These are phyloP conservation scores for Coemansia sp. DNA, from an alignment of 192 early-diverging fungal species.

Conservation along the genomic window DNA sequence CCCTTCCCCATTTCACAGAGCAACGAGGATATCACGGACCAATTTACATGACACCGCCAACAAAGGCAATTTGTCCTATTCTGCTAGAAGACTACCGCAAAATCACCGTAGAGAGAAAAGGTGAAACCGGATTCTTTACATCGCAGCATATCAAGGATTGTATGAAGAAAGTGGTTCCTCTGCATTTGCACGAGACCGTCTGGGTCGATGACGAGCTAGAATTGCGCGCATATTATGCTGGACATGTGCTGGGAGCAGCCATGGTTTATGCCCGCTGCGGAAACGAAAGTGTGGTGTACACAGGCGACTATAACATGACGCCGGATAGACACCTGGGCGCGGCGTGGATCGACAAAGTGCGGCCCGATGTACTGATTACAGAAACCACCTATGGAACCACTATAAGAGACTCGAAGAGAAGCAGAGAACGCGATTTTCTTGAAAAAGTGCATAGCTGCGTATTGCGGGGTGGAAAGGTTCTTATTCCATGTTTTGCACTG, in stretches of 20 bases:
- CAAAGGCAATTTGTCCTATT: constrained; percentile 92
- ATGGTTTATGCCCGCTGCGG: constrained; percentile 86
- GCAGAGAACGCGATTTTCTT: constrained; percentile 90
- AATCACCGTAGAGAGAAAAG: constrained; percentile 85
- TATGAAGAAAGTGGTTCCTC: constrained; percentile 90
- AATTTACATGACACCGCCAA: constrained; percentile 97
- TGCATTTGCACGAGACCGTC: constrained; percentile 84
- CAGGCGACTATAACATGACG: constrained; percentile 90
- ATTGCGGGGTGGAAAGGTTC: constrained; percentile 76
- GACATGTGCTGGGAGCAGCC: constrained; percentile 95
- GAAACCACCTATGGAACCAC: constrained; percentile 97
- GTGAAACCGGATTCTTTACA: constrained; percentile 89
- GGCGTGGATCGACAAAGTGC: constrained; percentile 93
- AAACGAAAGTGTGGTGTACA: constrained; percentile 78
- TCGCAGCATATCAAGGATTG: constrained; percentile 85
- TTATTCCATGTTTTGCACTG: constrained; percentile 97
- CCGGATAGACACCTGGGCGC: constrained; percentile 89
- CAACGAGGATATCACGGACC: constrained; percentile 92
- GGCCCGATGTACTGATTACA: constrained; percentile 91
- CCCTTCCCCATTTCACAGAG: constrained; percentile 94
- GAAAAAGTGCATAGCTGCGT: constrained; percentile 84
- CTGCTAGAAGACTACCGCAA: constrained; percentile 93
- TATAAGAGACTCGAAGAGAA: constrained; percentile 89
- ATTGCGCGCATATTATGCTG: constrained; percentile 91
- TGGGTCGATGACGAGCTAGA: constrained; percentile 81